Evolutionary conservation across 768 basidiomycete species (phyloP), one percentile per base, ranked within the genome.

Genomic region (Pleurotus cornucopiae): DNA sequence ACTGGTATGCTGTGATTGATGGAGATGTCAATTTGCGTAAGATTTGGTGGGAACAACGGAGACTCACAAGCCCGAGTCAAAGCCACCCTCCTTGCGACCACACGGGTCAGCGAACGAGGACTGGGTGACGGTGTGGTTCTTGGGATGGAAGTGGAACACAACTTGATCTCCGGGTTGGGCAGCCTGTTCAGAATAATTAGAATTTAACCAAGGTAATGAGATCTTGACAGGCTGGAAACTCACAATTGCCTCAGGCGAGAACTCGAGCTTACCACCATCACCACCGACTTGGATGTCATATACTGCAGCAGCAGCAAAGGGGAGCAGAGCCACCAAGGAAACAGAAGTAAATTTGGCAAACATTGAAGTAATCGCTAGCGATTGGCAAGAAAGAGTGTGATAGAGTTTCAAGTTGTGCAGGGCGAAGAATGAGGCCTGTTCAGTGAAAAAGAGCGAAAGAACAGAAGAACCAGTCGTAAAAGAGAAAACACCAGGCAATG

Each of bases 221-320:
- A 56, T 21, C 44, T 45, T 53, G 6, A 49, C 44, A 34, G 47
- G 39, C 46, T 44, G 46, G 26, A 26, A 9, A 66, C 78, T 48
- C 62, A 83, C 82, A 57, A 84, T 75, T n/a, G 78, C 76, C 57
- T 80, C 76, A 4, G 83, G 85, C 37, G 66, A 66, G 66, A 74
- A 85, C 6, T 62, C 63, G 38, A 81, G 63, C 47, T 63, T 60
- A 41, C 76, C 78, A 59, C 63, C 70, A 53, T 71, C 66, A 61
- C 73, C 69, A 51, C 78, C 83, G 60, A 87, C 85, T 67, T 79
- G 72, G 60, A 87, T 64, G 67, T 85, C 75, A 62, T 76, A 70
- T 57, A 81, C 73, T 60, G 69, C 69, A 67, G 76, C 79, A 62
- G 73, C 70, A 66, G 74, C 78, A 62, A 79, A 70, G 66, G 79